phyloP scores from a whole-genome alignment of 2,329 filamentous ascomycete species.

The Phaeosphaeria sp. region DNA sequence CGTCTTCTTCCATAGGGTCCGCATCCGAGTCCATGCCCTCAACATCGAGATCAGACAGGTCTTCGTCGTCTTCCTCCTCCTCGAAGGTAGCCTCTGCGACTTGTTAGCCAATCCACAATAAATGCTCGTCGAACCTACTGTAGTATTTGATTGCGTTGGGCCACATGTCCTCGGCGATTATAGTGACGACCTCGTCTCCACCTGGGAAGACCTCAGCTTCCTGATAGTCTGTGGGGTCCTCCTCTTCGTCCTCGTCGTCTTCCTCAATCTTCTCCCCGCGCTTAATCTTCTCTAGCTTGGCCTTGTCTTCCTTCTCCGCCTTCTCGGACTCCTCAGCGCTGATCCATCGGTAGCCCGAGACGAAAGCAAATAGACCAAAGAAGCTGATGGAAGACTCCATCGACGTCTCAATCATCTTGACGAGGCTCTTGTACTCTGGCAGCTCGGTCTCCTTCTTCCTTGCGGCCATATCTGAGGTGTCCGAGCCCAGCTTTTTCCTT shows the following conservation, averaged over 20 bases:
- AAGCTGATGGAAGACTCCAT: conserved; percentile 75
- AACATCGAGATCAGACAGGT: conserved; percentile 71
- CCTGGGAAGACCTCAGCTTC: conserved; percentile 86
- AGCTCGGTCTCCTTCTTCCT: conserved; percentile 63
- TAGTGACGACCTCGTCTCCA: conserved; percentile 81
- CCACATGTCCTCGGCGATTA: conserved; percentile 87
- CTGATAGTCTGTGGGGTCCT: conserved; percentile 70
- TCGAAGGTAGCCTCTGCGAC: conserved; percentile 63
- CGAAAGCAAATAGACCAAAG: conserved; percentile 88
- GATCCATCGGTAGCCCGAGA: conserved; percentile 68
- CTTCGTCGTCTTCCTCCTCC: conserved; percentile 57
- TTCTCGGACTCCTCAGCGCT: conserved; percentile 73
- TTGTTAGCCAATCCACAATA: conserved; percentile 44
- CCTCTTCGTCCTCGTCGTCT: conserved; percentile 56
- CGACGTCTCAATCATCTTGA: conserved; percentile 62
- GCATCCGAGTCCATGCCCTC: conserved; percentile 40
- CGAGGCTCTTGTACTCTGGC: conserved; percentile 62
- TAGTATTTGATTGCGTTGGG: conserved; percentile 90
- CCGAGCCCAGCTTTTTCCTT: conserved; percentile 49
- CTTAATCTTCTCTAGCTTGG: conserved; percentile 59
- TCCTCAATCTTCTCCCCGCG: conserved; percentile 49
- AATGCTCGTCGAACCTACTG: conserved; percentile 59
- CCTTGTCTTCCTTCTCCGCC: conserved; percentile 66
- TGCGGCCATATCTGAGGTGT: conserved; percentile 42
- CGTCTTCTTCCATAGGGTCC: conserved; percentile 61